Evolutionary conservation across 2,329 filamentous ascomycete genomes (phyloP).

Genomic region (Venturia aucupariae): DNA sequence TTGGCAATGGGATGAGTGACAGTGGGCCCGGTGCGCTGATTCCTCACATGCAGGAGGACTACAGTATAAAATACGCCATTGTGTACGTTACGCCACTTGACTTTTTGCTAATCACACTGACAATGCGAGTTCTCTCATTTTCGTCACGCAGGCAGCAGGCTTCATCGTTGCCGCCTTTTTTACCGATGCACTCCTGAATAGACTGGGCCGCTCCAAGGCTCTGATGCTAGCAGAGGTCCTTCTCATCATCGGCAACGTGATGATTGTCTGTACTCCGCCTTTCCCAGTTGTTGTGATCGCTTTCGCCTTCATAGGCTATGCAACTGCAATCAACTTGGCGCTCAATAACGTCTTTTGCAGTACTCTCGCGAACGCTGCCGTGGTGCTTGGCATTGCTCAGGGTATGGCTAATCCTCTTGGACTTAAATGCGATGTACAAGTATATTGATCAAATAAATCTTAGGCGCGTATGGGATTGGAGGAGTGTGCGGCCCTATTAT

Average conservation of each 20-base stretch:
- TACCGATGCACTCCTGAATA: conserved; percentile 53
- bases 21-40: conserved; percentile 68
- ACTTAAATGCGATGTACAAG: too few species aligned
- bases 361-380: conserved; percentile 43
- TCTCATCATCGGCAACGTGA: conserved; percentile 52
- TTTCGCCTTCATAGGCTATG: conserved; percentile 57
- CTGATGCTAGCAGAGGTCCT: conserved; percentile 50
- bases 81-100: conserved; percentile 39
- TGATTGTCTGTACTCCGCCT: conserved; percentile 58
- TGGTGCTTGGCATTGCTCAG: conserved; percentile 52
- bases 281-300: conserved; percentile 56
- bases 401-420: too few species aligned
- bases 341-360: conserved; percentile 49
- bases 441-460: too few species aligned
- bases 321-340: conserved; percentile 42
- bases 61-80: conserved; percentile 65
- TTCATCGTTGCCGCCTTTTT: conserved; percentile 66
- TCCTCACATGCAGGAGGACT: conserved; percentile 70
- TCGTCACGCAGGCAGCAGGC: conserved; percentile 66
- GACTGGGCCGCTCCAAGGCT: conserved; percentile 56
- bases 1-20: conserved; percentile 66
- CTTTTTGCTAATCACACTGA: not conserved
- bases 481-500: conserved; percentile 57
- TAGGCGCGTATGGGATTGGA: conserved; percentile 45
- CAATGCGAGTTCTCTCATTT: conserved; percentile 50